Evolutionary conservation across 176 grass and related monocot genomes (phyloP), one percentile per base, ranked within the genome.

Genomic region (Aegilops tauschii): DNA sequence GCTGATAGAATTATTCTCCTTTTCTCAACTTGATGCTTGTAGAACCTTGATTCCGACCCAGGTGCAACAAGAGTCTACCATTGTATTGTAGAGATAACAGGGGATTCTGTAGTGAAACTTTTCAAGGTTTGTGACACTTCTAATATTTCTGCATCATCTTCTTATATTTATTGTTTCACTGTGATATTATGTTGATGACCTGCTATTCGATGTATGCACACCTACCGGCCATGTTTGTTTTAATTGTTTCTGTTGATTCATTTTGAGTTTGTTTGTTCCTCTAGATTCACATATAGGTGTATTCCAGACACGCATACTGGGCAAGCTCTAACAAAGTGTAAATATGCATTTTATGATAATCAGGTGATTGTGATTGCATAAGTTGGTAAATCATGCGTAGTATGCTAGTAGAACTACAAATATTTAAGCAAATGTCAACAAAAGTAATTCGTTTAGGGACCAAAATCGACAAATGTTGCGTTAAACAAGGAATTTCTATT

Each of bases 31-130:
- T 88, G 39, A 76, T 81, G 50, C 62, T 76, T 65, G 87, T 85
- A 97, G 93, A 85, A 81, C 82, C 69, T 92, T 76, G 86, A 95
- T 86, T 95, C 82, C 80, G 85, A 95, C 28, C 73, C 86, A 31
- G 44, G 34, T 18, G 91, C 75, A 78, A 78, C 89, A 70, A 83
- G 82, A 77, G 69, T 93, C 6, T 97, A 91, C 62, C 88, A 93
- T 36, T 97, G 92, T 81, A 86, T 67, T 84, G 80, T 97, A 21
- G 92, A 91, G 86, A 78, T 91, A 80, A 69, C 49, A 36, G 82
- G 80, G 80, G 39, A 88, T 30, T 25, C 13, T 28, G 44, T 63
- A 50, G 30, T 78, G 21, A 56, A 6, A 25, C 28, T 54, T 78
- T 91, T 97, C 81, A 95, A 94, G 92, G 95, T 94, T 81, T 69